phyloP scores from a whole-genome alignment of 768 basidiomycete genomes.

The Tephrocybe sp. region DNA sequence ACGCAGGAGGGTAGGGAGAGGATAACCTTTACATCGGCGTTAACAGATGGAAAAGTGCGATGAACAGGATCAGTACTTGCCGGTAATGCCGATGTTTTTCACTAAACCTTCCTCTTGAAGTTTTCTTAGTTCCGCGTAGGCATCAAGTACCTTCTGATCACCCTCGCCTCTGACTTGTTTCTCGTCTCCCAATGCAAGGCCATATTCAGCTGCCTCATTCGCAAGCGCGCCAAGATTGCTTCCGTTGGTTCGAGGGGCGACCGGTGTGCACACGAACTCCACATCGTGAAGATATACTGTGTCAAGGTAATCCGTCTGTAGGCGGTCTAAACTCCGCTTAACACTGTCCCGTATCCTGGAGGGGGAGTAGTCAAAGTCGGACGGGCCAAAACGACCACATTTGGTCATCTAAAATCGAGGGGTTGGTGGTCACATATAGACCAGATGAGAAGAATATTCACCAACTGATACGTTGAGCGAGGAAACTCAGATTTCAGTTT shows the following conservation, averaged over 20 bases:
- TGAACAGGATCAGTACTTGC: conserved; percentile 39
- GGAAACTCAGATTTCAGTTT: conserved; percentile 69
- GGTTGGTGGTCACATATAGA: neutral
- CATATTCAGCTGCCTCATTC: conserved; percentile 59
- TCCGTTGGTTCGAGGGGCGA: conserved; percentile 51
- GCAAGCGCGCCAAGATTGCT: conserved; percentile 56
- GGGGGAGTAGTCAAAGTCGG: conserved; percentile 75
- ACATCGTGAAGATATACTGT: conserved; percentile 83
- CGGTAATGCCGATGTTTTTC: conserved; percentile 76
- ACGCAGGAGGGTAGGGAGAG: conserved; percentile 82
- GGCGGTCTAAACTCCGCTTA: conserved; percentile 59
- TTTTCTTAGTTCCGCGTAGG: conserved; percentile 61
- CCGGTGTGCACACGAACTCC: conserved; percentile 66
- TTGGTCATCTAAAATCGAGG: conserved; percentile 68
- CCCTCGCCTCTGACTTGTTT: conserved; percentile 61
- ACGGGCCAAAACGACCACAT: conserved; percentile 73
- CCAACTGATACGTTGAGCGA: conserved; percentile 74
- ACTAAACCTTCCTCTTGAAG: conserved; percentile 74
- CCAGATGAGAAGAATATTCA: conserved; percentile 26
- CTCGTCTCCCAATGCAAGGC: conserved; percentile 59
- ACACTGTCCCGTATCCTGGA: conserved; percentile 65
- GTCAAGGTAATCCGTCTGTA: conserved; percentile 80
- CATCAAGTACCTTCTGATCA: conserved; percentile 71
- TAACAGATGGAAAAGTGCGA: neutral
- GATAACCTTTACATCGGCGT: conserved; percentile 55